These are phyloP conservation scores for Arthrobotrys sinensis DNA, from an alignment of 2,329 filamentous ascomycete genomes.

Conservation along the genomic window DNA sequence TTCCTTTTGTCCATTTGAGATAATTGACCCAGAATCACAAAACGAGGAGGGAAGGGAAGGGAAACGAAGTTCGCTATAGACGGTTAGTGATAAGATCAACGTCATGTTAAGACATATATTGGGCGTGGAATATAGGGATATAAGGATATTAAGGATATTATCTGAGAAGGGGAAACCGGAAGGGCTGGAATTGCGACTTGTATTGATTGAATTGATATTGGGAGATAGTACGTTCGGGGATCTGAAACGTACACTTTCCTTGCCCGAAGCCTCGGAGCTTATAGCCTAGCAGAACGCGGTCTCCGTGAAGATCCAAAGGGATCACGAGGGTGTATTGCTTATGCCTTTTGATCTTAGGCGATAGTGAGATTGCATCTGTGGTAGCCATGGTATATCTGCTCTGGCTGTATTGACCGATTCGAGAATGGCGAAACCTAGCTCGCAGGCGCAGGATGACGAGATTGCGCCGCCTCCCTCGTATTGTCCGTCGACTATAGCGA, in stretches of 20 bases:
- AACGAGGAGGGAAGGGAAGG: conserved; percentile 53
- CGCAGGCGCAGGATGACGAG: conserved; percentile 54
- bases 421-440: conserved; percentile 37
- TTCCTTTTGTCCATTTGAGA: conserved; percentile 51
- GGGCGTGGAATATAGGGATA: conserved; percentile 17
- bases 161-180: conserved; percentile 22
- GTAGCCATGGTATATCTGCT: conserved; percentile 56
- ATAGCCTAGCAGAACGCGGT: conserved; percentile 63
- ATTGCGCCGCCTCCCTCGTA: conserved; percentile 55
- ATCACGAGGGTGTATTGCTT: conserved; percentile 64
- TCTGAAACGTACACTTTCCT: conserved; percentile 63
- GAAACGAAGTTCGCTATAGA: conserved; percentile 51
- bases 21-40: conserved; percentile 57
- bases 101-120: conserved; percentile 28
- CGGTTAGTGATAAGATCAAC: conserved; percentile 57
- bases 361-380: conserved; percentile 56
- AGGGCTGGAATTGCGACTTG: conserved; percentile 15
- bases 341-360: conserved; percentile 58
- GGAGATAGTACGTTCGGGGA: conserved; percentile 33
- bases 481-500: conserved; percentile 41
- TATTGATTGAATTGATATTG: conserved; percentile 31
- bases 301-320: conserved; percentile 61
- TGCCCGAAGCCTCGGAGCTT: conserved; percentile 64
- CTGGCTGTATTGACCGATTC: conserved; percentile 42
- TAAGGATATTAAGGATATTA: conserved; percentile 33